Percentiles rank a stretch among this genome's conserved stretches.
Conservation (phyloP, 495 filamentous ascomycete species). For the Talaromyces thailandensis region DNA sequence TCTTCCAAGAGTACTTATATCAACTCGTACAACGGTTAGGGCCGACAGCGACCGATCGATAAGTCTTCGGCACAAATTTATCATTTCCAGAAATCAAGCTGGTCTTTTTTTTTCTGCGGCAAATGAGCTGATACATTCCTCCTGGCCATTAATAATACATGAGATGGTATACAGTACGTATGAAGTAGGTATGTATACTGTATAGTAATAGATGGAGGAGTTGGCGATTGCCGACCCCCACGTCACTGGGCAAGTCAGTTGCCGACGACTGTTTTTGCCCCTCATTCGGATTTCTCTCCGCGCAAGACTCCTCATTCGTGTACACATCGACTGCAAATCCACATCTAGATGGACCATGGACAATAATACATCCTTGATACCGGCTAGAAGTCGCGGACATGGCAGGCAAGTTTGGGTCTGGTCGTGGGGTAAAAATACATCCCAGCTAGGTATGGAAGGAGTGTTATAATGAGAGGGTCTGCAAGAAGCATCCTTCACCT, state of each 20-base stretch:
- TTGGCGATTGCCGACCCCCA: constrained; percentile 3
- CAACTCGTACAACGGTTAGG: neutral
- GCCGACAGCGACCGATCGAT: neutral
- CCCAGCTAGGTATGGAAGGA: neutral
- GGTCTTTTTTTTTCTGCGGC: neutral
- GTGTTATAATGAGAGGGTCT: neutral
- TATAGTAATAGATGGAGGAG: neutral
- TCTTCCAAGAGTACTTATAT: neutral
- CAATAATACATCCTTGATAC: neutral
- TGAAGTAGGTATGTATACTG: neutral
- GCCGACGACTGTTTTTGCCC: neutral
- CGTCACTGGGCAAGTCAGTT: neutral
- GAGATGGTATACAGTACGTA: neutral
- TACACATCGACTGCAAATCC: too few relatives aligned
- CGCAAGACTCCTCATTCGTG: neutral
- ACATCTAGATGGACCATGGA: too few relatives aligned
- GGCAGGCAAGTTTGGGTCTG: neutral
- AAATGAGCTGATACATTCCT: neutral
- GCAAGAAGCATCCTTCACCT: neutral
- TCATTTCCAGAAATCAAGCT: neutral
- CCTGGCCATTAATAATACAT: too few relatives aligned
- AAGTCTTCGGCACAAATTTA: neutral
- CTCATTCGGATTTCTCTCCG: constrained; percentile 8
- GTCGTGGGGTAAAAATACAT: neutral
- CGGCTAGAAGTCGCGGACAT: neutral